Base-by-base conservation (phyloP, 2,329 filamentous ascomycete species). In the Phialophora chinensis region DNA sequence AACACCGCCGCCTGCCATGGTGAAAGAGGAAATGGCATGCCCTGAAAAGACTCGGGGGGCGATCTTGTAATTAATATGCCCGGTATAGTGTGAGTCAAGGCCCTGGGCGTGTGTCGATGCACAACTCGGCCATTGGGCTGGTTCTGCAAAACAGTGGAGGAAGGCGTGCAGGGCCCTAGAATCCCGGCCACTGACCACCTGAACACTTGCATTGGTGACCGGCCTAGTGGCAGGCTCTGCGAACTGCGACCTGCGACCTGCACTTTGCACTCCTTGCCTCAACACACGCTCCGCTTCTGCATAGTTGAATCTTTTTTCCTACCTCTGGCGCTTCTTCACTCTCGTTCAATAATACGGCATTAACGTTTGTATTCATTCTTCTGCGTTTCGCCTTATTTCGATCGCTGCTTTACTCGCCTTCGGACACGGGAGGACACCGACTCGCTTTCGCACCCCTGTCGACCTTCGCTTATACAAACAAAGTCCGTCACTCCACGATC, bases 151-250 rank as follows among this genome's bases (percentile, higher is more conserved):
- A 29, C 23, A 25, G 49, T 25, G 49, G 20, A 25, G 20, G 27
- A 1, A 12, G 49, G 49, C 20, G 23, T 27, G 49, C 20, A 12
- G 20, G 23, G 23, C 23, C 49, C 20, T 23, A 53, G 20, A 14
- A 53, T 29, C 27, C 25, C 29, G 53, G 53, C 31, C 49, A 62
- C 49, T 33, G 53, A 35, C 14, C 53, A 25, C 53, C 53, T 55
- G 53, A 55, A 55, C 53, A 35, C 53, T 55, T 55, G 53, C 53
- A 55, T 55, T 55, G 49, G 49, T 52, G 49, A 52, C 49, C 10
- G 49, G 49, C n/a, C 49, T 52, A 52, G 49, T 29, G 49, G 20
- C 38, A 52, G 49, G 20, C 49, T 12, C 49, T 52, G 49, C 49
- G 20, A 52, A 29, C 49, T 52, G 20, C 20, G 17, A 52, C 49